Evolutionary conservation across 2,329 filamentous ascomycete genomes (phyloP).

Genomic region (Trichophyton verrucosum): DNA sequence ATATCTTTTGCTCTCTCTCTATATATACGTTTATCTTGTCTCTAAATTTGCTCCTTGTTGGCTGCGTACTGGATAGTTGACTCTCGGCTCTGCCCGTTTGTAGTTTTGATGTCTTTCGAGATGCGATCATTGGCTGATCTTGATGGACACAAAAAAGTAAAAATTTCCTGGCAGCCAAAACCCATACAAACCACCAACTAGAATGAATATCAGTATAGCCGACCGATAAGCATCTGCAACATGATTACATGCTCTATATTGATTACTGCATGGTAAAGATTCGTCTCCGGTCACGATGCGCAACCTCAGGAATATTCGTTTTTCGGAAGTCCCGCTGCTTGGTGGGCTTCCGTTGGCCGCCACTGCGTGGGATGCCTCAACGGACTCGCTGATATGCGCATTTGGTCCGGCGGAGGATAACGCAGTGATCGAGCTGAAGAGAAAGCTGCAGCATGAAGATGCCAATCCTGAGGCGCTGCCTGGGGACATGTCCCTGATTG

Average conservation of each 20-base stretch:
- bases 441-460: slow-evolving; percentile 29
- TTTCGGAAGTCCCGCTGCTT: slow-evolving; percentile 51
- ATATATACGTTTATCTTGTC: not conserved
- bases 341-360: slow-evolving; percentile 55
- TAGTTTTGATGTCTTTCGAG: not conserved
- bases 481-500: slow-evolving; percentile 43
- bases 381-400: slow-evolving; percentile 66
- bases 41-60: not conserved
- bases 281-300: slow-evolving; percentile 49
- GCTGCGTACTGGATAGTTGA: not conserved
- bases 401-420: slow-evolving; percentile 65
- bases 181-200: not conserved
- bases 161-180: not conserved
- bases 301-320: slow-evolving; percentile 69
- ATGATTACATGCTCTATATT: not conserved
- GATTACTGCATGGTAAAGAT: slow-evolving; percentile 19
- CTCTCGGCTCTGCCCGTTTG: not conserved
- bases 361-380: slow-evolving; percentile 71
- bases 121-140: slow-evolving; percentile 20
- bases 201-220: not conserved
- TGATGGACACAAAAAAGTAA: slow-evolving; percentile 2
- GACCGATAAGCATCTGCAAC: not conserved
- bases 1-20: not conserved
- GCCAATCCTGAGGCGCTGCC: slow-evolving; percentile 31
- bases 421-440: slow-evolving; percentile 60